A percentile compares a stretch with the other conserved stretches of the same genome.
Evolutionary conservation across 805 yeast species (phyloP).

Genomic region (Teunomyces kruisii): DNA sequence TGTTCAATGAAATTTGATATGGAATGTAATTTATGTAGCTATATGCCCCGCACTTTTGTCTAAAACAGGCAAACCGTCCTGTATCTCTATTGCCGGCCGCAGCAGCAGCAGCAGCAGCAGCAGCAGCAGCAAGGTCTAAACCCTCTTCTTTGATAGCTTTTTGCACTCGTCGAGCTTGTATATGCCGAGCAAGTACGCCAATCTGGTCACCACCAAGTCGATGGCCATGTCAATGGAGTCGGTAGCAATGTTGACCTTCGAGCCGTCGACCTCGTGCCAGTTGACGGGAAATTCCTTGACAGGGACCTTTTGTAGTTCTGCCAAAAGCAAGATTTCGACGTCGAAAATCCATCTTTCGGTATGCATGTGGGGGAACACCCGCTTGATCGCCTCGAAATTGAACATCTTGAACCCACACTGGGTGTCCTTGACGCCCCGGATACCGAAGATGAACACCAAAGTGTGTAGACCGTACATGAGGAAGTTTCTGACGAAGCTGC

Average conservation of each 20-base stretch:
- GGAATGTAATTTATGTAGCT: too few relatives aligned
- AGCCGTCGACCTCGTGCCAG: conserved; percentile 97
- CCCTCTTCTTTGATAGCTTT: conserved; percentile 6
- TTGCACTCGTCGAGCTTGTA: conserved; percentile 44
- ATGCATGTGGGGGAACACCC: conserved; percentile 86
- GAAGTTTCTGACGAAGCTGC: conserved; percentile 84
- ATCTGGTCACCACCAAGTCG: conserved; percentile 84
- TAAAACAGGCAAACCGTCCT: not conserved
- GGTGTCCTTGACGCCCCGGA: conserved; percentile 83
- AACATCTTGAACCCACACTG: conserved; percentile 97
- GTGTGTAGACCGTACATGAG: conserved; percentile 91
- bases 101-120: too few relatives aligned
- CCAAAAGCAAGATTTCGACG: conserved; percentile 85
- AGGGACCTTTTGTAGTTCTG: conserved; percentile 64
- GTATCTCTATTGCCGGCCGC: too few relatives aligned
- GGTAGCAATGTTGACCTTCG: conserved; percentile 87
- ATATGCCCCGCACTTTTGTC: too few relatives aligned
- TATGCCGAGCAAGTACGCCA: conserved; percentile 84
- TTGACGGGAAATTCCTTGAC: conserved; percentile 80
- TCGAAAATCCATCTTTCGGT: conserved; percentile 99
- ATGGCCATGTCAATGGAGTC: conserved; percentile 93
- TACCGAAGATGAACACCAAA: conserved; percentile 84
- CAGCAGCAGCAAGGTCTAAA: conserved; percentile 5
- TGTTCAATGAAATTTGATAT: too few relatives aligned
- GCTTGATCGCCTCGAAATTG: conserved; percentile 61